Conservation (phyloP, 345 rosid species). For the Atalantia buxifolia region DNA sequence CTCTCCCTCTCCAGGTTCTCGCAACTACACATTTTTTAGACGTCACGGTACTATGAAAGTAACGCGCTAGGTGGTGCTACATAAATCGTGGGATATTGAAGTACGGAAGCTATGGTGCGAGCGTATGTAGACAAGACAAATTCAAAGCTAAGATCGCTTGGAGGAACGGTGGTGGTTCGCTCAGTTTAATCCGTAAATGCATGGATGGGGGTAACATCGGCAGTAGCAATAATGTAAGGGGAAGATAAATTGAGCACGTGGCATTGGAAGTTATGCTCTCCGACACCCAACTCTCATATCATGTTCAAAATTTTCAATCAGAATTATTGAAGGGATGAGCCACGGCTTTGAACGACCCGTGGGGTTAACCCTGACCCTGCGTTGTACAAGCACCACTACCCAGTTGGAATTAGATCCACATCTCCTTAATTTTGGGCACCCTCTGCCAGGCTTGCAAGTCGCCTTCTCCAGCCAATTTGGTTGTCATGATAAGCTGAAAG, state of each 20-base stretch:
- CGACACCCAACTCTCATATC: constrained; percentile 1
- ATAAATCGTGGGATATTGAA: too few relatives aligned
- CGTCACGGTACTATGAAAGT: too few relatives aligned
- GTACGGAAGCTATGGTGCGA: not conserved
- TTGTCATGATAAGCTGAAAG: not conserved
- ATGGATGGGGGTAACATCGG: not conserved
- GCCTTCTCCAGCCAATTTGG: constrained; percentile 7
- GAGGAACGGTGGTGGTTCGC: not conserved
- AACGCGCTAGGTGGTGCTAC: too few relatives aligned
- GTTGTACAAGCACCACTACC: not conserved
- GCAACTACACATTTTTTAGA: too few relatives aligned
- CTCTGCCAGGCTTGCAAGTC: constrained; percentile 29
- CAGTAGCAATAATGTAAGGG: not conserved
- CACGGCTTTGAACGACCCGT: not conserved
- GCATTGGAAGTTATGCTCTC: constrained; percentile 3
- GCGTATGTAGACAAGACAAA: not conserved
- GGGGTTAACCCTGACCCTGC: not conserved
- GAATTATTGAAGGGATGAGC: constrained; percentile 14
- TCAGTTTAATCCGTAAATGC: not conserved
- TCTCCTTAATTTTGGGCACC: constrained; percentile 3
- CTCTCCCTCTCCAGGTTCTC: too few relatives aligned
- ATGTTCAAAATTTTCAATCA: not conserved
- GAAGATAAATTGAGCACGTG: not conserved
- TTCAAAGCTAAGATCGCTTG: not conserved
- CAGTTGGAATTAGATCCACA: constrained; percentile 22